A percentile compares a stretch with the other conserved stretches of the same genome.
Evolutionary conservation across 805 yeast genomes (phyloP).

Genomic region (Tetrapisispora taiwanensis): DNA sequence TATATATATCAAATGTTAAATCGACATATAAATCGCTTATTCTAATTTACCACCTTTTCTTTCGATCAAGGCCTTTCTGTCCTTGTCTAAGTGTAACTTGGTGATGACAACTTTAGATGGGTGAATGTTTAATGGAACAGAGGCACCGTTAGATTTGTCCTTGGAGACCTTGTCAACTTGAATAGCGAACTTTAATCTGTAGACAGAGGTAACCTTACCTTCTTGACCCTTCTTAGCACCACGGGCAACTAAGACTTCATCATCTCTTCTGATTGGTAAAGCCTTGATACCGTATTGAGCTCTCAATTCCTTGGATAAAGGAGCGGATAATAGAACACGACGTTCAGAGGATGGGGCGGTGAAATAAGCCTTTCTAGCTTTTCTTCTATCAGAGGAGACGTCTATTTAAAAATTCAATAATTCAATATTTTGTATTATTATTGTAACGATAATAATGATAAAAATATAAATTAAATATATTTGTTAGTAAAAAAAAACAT

Average conservation of each 20-base stretch:
- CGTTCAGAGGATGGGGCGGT: conserved; percentile 92
- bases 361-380: conserved; percentile 99
- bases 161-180: conserved; percentile 95
- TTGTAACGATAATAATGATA: background rate
- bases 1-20: conserved; percentile 1
- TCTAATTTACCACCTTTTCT: conserved; percentile 97
- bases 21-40: conserved; percentile 35
- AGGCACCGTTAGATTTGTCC: conserved; percentile 97
- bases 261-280: conserved; percentile 96
- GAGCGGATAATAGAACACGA: conserved; percentile 93
- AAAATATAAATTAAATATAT: background rate
- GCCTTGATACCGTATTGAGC: conserved; percentile 93
- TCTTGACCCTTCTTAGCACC: conserved; percentile 99
- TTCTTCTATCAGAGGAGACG: conserved; percentile 99
- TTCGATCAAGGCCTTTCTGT: conserved; percentile 94
- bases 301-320: conserved; percentile 97
- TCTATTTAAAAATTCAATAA: conserved; percentile 34
- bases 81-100: conserved; percentile 95
- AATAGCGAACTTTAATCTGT: conserved; percentile 96
- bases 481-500: conserved; percentile 19
- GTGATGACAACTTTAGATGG: conserved; percentile 99
- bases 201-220: conserved; percentile 94
- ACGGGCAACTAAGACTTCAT: conserved; percentile 90
- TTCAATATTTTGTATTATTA: too few species aligned
- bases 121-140: conserved; percentile 94